Base-by-base conservation (phyloP, 2,329 filamentous ascomycete genomes). In the Pseudocercospora cruenta region DNA sequence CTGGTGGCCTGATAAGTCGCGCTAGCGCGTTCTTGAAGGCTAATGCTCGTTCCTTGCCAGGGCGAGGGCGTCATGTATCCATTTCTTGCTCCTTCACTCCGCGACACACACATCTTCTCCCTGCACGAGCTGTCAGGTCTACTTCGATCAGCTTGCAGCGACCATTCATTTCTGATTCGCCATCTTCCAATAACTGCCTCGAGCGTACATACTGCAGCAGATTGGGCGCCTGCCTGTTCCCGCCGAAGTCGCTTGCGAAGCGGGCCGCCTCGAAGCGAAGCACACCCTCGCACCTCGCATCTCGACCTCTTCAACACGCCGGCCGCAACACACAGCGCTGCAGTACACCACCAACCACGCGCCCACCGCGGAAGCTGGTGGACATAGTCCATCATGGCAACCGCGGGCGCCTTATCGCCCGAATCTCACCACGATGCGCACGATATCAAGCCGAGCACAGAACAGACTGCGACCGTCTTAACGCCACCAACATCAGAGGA, bases 401-500 rank as follows among this genome's bases (percentile, higher is more conserved):
- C 60, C 47, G 51, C 54, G 31, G 64, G 64, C 33, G 65, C 71
- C 28, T 58, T 71, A 63, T 74, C 74, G 53, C 74, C 72, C 26
- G 69, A 71, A 19, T 64, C 67, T 26, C 24, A 26, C 16, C 69
- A 71, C 53, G 70, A 69, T 49, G 63, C 67, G 26, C 69, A 72
- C 53, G 70, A 69, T 43, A 68, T 68, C 60, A 72, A 74, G 62
- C 69, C 72, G 14, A 70, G 70, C 21, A 75, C 66, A 59, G 74
- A 75, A 60, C 57, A 62, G 54, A 70, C 75, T 26, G 67, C 74
- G 8, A 75, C 79, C 43, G 82, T 82, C 60, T 76, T 84, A 70
- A 85, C 83, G 62, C 83, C 83, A 65, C 83, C 83, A 9, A 84
- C 83, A 45, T 84, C 82, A 75, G 83, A 85, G 73, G 83, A 84